Percentiles rank a stretch among this genome's conserved stretches.
Conservation (phyloP, 306 rosid species). For the Aeschynomene evenia region DNA sequence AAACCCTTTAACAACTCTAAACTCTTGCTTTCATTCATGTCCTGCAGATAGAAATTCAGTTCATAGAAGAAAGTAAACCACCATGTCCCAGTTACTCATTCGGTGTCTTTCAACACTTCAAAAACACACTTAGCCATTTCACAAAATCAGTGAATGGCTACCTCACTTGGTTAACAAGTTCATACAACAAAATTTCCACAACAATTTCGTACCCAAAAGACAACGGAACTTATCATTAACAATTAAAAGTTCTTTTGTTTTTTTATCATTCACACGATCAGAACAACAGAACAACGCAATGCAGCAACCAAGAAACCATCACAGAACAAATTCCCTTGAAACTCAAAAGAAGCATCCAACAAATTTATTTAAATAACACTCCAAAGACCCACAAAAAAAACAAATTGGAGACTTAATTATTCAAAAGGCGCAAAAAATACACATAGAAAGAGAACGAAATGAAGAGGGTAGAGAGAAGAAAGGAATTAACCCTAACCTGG, state of each 20-base stretch:
- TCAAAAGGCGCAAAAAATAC: not conserved
- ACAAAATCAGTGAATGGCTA: not conserved
- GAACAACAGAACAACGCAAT: not conserved
- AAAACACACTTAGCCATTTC: not conserved
- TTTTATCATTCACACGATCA: not conserved
- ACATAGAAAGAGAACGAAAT: not conserved
- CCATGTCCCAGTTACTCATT: no score
- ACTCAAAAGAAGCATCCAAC: not conserved
- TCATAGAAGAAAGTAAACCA: no score
- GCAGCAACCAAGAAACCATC: not conserved
- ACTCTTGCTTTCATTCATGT: not conserved
- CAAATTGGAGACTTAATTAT: not conserved
- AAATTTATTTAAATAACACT: not conserved
- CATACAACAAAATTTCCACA: not conserved
- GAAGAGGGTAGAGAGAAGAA: not conserved
- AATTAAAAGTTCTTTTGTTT: no score
- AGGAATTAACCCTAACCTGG: conserved; percentile 52
- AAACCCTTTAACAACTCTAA: not conserved
- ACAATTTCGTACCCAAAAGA: not conserved
- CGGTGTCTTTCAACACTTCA: no score
- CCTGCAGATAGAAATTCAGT: no score
- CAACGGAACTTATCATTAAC: not conserved
- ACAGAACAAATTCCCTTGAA: not conserved
- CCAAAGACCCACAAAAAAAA: not conserved
- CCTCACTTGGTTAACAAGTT: not conserved